phyloP scores from a whole-genome alignment of 164 flowering plant species.

The Umbilicus rupestris region DNA sequence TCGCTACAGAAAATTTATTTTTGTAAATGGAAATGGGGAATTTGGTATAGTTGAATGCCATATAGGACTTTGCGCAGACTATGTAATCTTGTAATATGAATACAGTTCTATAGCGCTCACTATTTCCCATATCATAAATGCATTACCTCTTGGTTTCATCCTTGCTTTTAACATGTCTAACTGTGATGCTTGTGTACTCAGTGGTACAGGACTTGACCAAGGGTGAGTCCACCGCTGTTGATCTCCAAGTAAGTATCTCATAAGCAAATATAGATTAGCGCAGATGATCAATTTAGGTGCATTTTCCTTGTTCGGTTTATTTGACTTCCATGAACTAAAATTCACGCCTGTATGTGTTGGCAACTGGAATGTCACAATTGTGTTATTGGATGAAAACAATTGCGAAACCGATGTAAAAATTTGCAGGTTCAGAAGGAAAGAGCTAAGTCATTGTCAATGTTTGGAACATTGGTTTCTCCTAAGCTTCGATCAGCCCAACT shows the following conservation, averaged over 20 bases:
- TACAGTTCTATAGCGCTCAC: too few species aligned
- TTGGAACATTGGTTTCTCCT: constrained; percentile 81
- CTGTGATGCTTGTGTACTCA: background rate
- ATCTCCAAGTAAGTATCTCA: background rate
- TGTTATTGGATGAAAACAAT: background rate
- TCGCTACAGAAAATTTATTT: too few species aligned
- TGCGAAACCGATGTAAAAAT: too few species aligned
- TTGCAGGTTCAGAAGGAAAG: constrained; percentile 56
- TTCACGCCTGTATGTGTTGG: background rate
- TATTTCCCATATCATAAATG: too few species aligned
- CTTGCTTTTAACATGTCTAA: background rate
- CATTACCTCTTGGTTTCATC: background rate
- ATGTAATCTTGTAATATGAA: too few species aligned
- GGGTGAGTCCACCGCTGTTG: background rate
- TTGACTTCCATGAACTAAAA: background rate
- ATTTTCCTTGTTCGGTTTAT: background rate
- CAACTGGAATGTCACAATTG: background rate
- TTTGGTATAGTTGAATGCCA: too few species aligned
- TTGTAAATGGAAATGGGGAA: too few species aligned
- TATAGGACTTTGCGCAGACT: too few species aligned
- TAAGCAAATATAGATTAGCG: background rate
- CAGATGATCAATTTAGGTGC: background rate
- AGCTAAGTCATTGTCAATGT: constrained; percentile 51
- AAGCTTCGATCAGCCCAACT: constrained; percentile 73
- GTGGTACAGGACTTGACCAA: background rate